Evolutionary conservation across 2,329 filamentous ascomycete genomes (phyloP).

Genomic region (Fusarium sp.): DNA sequence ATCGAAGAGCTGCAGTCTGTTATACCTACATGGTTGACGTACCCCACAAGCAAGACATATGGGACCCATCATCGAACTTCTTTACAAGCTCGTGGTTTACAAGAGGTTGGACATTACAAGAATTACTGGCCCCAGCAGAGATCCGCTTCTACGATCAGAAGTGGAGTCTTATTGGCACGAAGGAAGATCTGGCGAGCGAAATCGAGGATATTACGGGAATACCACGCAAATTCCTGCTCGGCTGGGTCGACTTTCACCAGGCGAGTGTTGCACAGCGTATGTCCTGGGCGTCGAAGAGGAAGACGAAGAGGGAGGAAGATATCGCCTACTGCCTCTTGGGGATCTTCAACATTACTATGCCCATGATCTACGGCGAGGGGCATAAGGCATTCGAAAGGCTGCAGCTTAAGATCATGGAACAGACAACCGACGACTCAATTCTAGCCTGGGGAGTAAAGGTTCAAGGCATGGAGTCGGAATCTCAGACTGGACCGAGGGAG

Average conservation of each 20-base stretch:
- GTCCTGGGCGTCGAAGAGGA: slow-evolving; percentile 7
- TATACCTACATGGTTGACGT: slow-evolving; percentile 5
- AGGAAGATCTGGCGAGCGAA: neutral
- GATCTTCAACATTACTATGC: slow-evolving; percentile 2
- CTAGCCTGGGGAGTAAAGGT: neutral
- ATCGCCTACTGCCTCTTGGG: slow-evolving; percentile 9
- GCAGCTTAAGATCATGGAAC: slow-evolving; percentile 7
- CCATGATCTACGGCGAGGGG: slow-evolving; percentile 7
- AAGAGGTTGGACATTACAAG: slow-evolving; percentile 11
- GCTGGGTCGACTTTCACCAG: neutral
- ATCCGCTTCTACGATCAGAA: neutral
- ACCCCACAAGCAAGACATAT: neutral
- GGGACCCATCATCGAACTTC: neutral
- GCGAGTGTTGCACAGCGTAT: slow-evolving; percentile 12
- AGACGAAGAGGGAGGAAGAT: slow-evolving; percentile 9
- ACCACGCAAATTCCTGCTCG: neutral
- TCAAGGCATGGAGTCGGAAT: neutral
- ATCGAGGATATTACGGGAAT: neutral
- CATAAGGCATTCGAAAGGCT: neutral
- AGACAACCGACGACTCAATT: slow-evolving; percentile 7
- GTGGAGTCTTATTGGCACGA: neutral
- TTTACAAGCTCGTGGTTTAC: slow-evolving; percentile 8
- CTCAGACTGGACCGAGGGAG: accelerated
- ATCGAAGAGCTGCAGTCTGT: neutral
- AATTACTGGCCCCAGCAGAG: neutral